Percentiles rank a stretch among this genome's conserved stretches.
phyloP scores from a whole-genome alignment of 495 filamentous ascomycete genomes.

The Trichoderma orchidacearum region DNA sequence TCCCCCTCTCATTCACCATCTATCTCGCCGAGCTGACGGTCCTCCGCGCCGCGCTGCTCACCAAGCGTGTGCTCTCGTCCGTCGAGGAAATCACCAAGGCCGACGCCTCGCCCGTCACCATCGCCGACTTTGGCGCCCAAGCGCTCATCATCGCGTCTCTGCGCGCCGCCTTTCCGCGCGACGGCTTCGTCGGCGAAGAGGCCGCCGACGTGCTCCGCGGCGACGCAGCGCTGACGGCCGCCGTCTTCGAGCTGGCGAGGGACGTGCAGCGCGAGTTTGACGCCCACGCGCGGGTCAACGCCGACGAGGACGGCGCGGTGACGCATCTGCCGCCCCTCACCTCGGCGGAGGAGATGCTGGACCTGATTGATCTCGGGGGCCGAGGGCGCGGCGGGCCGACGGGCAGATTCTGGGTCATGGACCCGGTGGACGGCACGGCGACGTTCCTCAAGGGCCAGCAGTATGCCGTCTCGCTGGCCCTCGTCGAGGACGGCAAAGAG shows the following conservation, averaged over 20 bases:
- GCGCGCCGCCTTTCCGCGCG: conserved; percentile 32
- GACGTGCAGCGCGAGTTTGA: conserved; percentile 3
- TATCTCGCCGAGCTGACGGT: conserved; percentile 36
- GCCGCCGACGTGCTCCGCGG: conserved; percentile 30
- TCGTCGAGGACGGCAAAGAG: conserved; percentile 38
- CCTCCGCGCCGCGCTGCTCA: conserved; percentile 38
- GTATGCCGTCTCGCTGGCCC: conserved; percentile 41
- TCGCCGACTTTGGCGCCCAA: conserved; percentile 44
- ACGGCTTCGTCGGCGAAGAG: conserved; percentile 41
- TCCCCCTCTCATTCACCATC: background rate
- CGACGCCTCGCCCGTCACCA: conserved; percentile 39
- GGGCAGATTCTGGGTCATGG: conserved; percentile 41
- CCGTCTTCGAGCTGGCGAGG: conserved; percentile 34
- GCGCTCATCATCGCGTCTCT: conserved; percentile 40
- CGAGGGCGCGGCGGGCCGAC: conserved; percentile 19
- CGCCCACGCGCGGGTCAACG: conserved; percentile 17
- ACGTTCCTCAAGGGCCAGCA: conserved; percentile 42
- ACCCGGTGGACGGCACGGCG: conserved; percentile 49
- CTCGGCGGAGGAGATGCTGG: conserved; percentile 20
- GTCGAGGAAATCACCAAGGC: conserved; percentile 35
- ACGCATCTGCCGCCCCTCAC: conserved; percentile 12
- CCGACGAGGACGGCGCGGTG: conserved; percentile 18
- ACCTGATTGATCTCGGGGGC: conserved; percentile 40
- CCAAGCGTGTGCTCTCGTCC: conserved; percentile 32
- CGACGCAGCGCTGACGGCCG: conserved; percentile 26